Base-by-base conservation (phyloP, 495 filamentous ascomycete species). In the Trypethelium eluteriae region DNA sequence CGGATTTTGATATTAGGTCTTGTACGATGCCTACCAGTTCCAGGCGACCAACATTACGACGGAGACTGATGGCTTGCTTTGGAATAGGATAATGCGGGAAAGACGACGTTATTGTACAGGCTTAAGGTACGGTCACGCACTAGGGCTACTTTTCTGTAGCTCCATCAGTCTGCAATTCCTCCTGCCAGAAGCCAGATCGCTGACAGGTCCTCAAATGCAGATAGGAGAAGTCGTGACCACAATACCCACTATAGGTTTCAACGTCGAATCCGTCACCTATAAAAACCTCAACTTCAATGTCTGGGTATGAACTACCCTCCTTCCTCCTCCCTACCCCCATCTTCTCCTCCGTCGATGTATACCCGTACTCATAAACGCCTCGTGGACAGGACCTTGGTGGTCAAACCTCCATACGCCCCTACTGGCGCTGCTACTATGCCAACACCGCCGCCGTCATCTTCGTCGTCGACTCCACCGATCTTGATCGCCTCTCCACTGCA, bases 381-480 rank as follows among this genome's bases (percentile, higher is more conserved):
- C 16, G n/a, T n/a, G 36, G 38, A 39, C 69, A 92, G 88, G 93
- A 98, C 83, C 85, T 98, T 38, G 93, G 78, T 70, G 95, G 94
- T 35, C 94, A 98, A 83, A 98, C 94, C 14, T 92, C 88, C 64
- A 98, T 98, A 74, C 86, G 94, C 69, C 94, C 94, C 10, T 98
- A 98, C 80, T 98, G 94, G 94, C 86, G 94, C 72, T 98, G 95
- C 78, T 98, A 98, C 83, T 98, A 98, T 75, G 93, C 94, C 73
- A 97, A 98, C 80, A 98, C 95, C 2, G 94, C 95, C n/a, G 94
- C 94, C 14, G 95, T 98, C 67, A 89, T 98, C 70, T 98, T 98
- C 78, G 94, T 98, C 65, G 93, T 98, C 73, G 94, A 98, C 74
- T 92, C 89, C 57, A 98, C 94, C 66, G 94, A 98, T 84, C 93